phyloP scores from a whole-genome alignment of 768 basidiomycete species.

The Pisolithus orientalis region DNA sequence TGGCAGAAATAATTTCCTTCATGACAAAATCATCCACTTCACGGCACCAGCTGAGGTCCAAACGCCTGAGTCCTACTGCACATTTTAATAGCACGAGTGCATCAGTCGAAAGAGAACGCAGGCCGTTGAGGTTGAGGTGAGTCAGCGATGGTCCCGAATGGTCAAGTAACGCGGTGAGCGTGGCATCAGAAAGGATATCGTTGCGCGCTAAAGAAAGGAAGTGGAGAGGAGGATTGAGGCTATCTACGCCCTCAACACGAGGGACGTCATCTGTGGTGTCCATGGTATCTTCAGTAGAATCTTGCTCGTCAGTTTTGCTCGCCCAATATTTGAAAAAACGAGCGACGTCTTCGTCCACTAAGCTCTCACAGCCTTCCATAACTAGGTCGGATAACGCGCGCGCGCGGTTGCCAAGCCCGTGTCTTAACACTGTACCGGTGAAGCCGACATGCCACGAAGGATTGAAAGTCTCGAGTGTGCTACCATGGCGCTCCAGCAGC shows the following conservation, averaged over 20 bases:
- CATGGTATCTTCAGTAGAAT: constrained; percentile 13
- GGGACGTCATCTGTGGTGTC: constrained; percentile 9
- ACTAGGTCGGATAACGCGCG: constrained; percentile 44
- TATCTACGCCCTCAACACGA: constrained; percentile 1
- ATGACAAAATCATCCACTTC: constrained; percentile 78
- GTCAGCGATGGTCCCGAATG: constrained; percentile 60
- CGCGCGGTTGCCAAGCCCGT: constrained; percentile 51
- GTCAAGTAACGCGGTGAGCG: constrained; percentile 56
- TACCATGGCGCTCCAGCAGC: constrained; percentile 51
- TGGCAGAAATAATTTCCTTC: constrained; percentile 53
- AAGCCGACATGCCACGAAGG: constrained; percentile 66
- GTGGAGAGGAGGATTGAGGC: constrained; percentile 41
- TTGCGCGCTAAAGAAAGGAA: constrained; percentile 61
- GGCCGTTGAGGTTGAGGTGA: constrained; percentile 68
- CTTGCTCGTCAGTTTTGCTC: constrained; percentile 8
- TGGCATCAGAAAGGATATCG: constrained; percentile 39
- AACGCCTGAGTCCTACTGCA: constrained; percentile 38
- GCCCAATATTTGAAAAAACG: constrained; percentile 60
- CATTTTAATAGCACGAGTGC: constrained; percentile 34
- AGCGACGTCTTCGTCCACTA: constrained; percentile 68
- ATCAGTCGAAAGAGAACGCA: constrained; percentile 55
- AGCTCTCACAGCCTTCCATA: constrained; percentile 48
- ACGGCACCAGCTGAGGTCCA: constrained; percentile 87
- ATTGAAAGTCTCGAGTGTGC: constrained; percentile 52
- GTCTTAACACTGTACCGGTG: constrained; percentile 50